Evolutionary conservation across 1,284 basidiomycete genomes (phyloP), one percentile per base, ranked within the genome.

Genomic region (Hypsizygus ulmarius): DNA sequence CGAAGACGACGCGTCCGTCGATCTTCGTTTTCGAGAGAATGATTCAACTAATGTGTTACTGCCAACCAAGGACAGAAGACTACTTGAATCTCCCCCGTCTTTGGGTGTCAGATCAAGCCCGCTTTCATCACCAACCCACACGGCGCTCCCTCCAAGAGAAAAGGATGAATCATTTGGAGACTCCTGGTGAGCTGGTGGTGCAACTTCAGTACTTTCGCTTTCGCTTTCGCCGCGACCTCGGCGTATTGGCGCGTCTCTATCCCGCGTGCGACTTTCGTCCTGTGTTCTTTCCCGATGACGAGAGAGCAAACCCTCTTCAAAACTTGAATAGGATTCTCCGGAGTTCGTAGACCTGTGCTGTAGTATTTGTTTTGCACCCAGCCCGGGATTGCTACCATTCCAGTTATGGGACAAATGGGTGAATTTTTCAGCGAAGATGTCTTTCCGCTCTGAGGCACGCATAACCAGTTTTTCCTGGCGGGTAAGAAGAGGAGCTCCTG

Each of bases 361-460:
- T 10, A 63, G 44, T 10, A 59, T 51, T 12, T 59, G 49, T 43
- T 61, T 68, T 12, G 53, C 46, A 2, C 51, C 60, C 47, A 59
- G 43, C 11, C 48, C 52, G 21, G 56, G 45, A 48, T 54, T 64
- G 42, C 56, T 56, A 42, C 53, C 59, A 47, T 59, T 63, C 57
- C 56, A 59, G 27, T 49, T 46, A 14, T 47, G 57, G 16, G 59
- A 51, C 19, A 65, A 59, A 47, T 73, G 69, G 12, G 72, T 58
- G 61, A 84, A 90, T 64, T 88, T 92, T 60, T 97, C 93, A 37
- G 85, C 75, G 64, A 98, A 96, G 37, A 97, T 76, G 63, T 98
- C 94, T 63, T 91, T 93, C 29, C 93, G 79, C 53, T 98, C 95
- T 9, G 88, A 90, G 1, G 84, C 81, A 16, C 95, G 87, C 74